These are phyloP conservation scores for Jamesozyma gamospora DNA, from an alignment of 805 yeast genomes.

Conservation along the genomic window DNA sequence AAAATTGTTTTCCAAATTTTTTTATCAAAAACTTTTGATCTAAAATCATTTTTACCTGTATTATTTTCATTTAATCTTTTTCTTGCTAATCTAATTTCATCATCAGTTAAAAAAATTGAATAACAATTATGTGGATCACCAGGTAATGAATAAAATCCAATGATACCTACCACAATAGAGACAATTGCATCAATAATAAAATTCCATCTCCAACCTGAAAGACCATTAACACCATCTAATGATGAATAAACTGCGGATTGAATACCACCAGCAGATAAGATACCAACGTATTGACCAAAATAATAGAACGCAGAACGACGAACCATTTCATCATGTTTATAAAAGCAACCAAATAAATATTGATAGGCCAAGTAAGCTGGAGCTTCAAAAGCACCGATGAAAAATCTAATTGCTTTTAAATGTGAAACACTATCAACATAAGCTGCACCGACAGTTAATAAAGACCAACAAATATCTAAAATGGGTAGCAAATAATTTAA, in stretches of 20 bases:
- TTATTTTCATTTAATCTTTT: slow-evolving; percentile 32
- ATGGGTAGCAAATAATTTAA: slow-evolving; percentile 38
- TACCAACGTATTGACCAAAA: slow-evolving; percentile 53
- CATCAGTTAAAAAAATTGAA: slow-evolving; percentile 44
- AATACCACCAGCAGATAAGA: slow-evolving; percentile 51
- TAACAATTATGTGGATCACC: slow-evolving; percentile 56
- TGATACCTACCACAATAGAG: slow-evolving; percentile 46
- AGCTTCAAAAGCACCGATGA: slow-evolving; percentile 57
- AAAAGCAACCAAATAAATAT: slow-evolving; percentile 49
- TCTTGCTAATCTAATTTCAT: slow-evolving; percentile 46
- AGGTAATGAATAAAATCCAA: slow-evolving; percentile 49
- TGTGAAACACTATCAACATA: slow-evolving; percentile 37
- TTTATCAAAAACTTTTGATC: slow-evolving; percentile 31
- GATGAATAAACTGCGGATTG: slow-evolving; percentile 44
- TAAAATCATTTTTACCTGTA: slow-evolving; percentile 21
- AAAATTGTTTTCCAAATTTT: slow-evolving; percentile 45
- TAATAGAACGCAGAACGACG: slow-evolving; percentile 56
- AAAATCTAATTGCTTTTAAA: slow-evolving; percentile 49
- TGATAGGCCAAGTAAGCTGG: slow-evolving; percentile 51
- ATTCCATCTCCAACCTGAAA: slow-evolving; percentile 66
- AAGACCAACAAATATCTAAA: slow-evolving; percentile 51
- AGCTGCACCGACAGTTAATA: slow-evolving; percentile 45
- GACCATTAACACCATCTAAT: slow-evolving; percentile 42
- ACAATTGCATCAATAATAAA: slow-evolving; percentile 56
- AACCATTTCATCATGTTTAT: slow-evolving; percentile 45